Evolutionary conservation across 495 filamentous ascomycete genomes (phyloP).

Genomic region (Aspergillus cavernicola): DNA sequence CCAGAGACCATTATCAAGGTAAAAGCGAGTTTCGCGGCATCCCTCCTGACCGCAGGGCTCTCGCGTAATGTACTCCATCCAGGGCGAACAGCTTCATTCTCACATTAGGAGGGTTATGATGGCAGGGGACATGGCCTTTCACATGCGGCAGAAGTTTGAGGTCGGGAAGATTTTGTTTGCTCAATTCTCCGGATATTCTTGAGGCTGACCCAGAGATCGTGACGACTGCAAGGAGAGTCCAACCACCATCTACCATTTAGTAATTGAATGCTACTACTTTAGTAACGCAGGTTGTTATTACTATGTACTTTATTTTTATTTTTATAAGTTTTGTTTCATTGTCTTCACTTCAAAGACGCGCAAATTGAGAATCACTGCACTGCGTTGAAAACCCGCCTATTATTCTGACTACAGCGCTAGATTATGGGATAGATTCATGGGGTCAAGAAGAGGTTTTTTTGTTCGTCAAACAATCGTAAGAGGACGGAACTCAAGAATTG

Average conservation of each 20-base stretch:
- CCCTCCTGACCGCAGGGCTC: conserved; percentile 60
- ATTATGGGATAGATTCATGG: not conserved
- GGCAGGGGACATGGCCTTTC: not conserved
- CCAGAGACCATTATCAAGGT: conserved; percentile 61
- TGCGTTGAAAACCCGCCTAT: no score
- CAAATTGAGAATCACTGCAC: not conserved
- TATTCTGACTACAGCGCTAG: not conserved
- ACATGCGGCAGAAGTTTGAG: not conserved
- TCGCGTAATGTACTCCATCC: conserved; percentile 54
- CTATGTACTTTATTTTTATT: not conserved
- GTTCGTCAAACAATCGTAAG: conserved; percentile 48
- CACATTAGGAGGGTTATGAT: not conserved
- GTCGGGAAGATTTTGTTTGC: not conserved
- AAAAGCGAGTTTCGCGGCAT: conserved; percentile 58
- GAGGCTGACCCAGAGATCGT: not conserved
- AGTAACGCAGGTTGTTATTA: not conserved
- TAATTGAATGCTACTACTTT: not conserved
- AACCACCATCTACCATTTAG: not conserved
- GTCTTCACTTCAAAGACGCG: not conserved
- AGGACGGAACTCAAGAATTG: conserved; percentile 38
- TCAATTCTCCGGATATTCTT: not conserved
- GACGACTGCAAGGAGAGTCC: not conserved
- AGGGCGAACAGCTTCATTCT: conserved; percentile 37
- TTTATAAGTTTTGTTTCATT: not conserved
- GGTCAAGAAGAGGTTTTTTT: conserved; percentile 28